Evolutionary conservation across 768 basidiomycete species (phyloP).

Genomic region (Udeniomyces megalosporus): DNA sequence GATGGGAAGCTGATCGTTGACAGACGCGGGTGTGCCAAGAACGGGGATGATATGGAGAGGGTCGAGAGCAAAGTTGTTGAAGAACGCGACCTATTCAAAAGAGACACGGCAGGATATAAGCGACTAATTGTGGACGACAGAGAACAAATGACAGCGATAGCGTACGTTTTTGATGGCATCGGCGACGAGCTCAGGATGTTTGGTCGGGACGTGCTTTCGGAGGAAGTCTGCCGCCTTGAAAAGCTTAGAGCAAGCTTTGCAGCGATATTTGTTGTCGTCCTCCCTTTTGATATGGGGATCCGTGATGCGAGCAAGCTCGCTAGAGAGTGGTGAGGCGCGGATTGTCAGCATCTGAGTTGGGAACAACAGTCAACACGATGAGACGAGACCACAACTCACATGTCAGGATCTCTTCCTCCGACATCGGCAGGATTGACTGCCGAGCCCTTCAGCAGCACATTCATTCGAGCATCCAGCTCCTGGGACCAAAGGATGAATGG

Average conservation of each 20-base stretch:
- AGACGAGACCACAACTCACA: slow-evolving; percentile 40
- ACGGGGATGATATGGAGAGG: slow-evolving; percentile 55
- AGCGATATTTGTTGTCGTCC: slow-evolving; percentile 91
- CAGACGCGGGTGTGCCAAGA: slow-evolving; percentile 22
- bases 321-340: slow-evolving; percentile 27
- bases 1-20: slow-evolving; percentile 36
- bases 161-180: slow-evolving; percentile 49
- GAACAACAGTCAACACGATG: too few species aligned
- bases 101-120: slow-evolving; percentile 14
- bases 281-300: slow-evolving; percentile 80
- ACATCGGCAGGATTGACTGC: slow-evolving; percentile 73
- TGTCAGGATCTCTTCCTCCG: slow-evolving; percentile 75
- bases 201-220: slow-evolving; percentile 91
- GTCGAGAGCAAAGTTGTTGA: slow-evolving; percentile 93
- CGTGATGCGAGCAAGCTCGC: slow-evolving; percentile 63
- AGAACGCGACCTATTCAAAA: slow-evolving; percentile 52
- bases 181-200: slow-evolving; percentile 65
- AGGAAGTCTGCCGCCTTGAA: slow-evolving; percentile 96
- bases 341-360: neutral
- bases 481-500: slow-evolving; percentile 45
- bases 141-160: neutral
- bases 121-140: neutral
- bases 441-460: slow-evolving; percentile 51
- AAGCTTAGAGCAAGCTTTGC: slow-evolving; percentile 82
- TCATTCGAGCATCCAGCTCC: slow-evolving; percentile 71